Conservation (phyloP, 2,329 filamentous ascomycete genomes). For the Colletotrichum aenigma region DNA sequence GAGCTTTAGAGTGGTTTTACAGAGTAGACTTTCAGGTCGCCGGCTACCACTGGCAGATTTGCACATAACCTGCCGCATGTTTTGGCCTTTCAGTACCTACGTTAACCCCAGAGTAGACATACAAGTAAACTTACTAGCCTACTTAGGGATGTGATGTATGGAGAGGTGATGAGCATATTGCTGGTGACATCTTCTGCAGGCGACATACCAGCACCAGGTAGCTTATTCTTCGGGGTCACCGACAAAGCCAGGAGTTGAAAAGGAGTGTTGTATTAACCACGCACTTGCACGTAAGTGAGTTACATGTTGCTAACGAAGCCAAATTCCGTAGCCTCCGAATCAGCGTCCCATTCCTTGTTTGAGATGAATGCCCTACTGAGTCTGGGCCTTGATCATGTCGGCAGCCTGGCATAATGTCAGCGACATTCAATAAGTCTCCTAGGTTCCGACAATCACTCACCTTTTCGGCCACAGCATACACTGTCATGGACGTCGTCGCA, state of each 20-base stretch:
- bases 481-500: conserved; percentile 23
- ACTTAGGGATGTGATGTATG: neutral
- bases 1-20: neutral
- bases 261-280: neutral
- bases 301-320: neutral
- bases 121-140: neutral
- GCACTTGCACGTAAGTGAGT: neutral
- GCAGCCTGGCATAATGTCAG: neutral
- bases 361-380: neutral
- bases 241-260: accelerated
- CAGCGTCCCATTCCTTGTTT: neutral
- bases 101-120: neutral
- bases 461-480: conserved; percentile 24
- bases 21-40: neutral
- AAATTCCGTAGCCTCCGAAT: accelerated
- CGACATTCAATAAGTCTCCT: accelerated
- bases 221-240: neutral
- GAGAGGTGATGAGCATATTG: neutral
- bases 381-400: conserved; percentile 18
- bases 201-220: neutral
- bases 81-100: neutral
- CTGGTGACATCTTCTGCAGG: neutral
- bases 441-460: neutral
- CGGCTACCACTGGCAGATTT: neutral
- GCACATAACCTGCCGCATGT: neutral